These are phyloP conservation scores for slime mould (Dictyostelium discoideum) DNA, from an alignment of 78 protist genomes.

Conservation along the genomic window dicty_2.7 NC_007091.3:2639501-2640000, in stretches of 20 bases:
- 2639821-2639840: conserved; percentile 23
- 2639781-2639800: no score
- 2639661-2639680: no score
- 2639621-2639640: neutral
- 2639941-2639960: neutral
- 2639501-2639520: neutral
- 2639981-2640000: neutral
- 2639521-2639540: neutral
- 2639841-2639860: conserved; percentile 17
- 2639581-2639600: neutral
- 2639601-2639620: neutral
- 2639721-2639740: no score
- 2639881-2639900: conserved; percentile 24
- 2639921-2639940: neutral
- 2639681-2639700: neutral
- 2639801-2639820: conserved; percentile 19
- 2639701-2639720: neutral
- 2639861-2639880: conserved; percentile 16
- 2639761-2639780: no score
- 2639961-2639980: conserved; percentile 5
- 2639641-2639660: neutral
- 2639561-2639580: neutral
- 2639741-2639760: no score
- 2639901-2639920: neutral
- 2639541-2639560: neutral